Evolutionary conservation across 371 early-diverging fungal species (phyloP).

Genomic region (Batkoa obscura): DNA sequence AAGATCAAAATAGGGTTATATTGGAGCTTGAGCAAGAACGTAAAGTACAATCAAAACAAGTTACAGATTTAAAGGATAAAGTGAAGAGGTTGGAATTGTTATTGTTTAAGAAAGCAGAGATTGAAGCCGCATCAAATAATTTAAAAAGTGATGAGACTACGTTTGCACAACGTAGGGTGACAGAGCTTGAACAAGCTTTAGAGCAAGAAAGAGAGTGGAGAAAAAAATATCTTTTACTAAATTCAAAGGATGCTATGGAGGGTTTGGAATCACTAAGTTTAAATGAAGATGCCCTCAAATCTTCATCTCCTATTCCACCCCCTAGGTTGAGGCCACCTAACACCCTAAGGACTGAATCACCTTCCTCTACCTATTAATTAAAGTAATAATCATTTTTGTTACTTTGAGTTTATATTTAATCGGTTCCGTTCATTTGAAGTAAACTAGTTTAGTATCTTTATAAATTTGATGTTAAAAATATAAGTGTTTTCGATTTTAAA

Average conservation of each 20-base stretch:
- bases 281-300: no score
- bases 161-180: background rate
- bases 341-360: no score
- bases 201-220: constrained; percentile 2
- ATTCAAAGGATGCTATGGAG: background rate
- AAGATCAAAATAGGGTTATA: constrained; percentile 21
- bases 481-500: no score
- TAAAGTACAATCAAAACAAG: constrained; percentile 7
- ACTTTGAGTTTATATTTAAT: no score
- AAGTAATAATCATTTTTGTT: no score
- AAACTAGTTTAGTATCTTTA: no score
- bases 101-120: constrained; percentile 5
- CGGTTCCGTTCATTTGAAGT: no score
- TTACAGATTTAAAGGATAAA: constrained; percentile 11
- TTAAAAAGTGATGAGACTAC: background rate
- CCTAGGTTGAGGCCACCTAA: no score
- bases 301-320: no score
- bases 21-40: constrained; percentile 16
- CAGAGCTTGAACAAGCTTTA: constrained; percentile 2
- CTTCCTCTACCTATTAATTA: no score
- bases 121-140: background rate
- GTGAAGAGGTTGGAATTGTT: constrained; percentile 12
- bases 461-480: no score
- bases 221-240: background rate
- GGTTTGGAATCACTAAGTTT: no score